Conservation (phyloP, 2,329 filamentous ascomycete genomes). For the Helicocarpus griseus region DNA sequence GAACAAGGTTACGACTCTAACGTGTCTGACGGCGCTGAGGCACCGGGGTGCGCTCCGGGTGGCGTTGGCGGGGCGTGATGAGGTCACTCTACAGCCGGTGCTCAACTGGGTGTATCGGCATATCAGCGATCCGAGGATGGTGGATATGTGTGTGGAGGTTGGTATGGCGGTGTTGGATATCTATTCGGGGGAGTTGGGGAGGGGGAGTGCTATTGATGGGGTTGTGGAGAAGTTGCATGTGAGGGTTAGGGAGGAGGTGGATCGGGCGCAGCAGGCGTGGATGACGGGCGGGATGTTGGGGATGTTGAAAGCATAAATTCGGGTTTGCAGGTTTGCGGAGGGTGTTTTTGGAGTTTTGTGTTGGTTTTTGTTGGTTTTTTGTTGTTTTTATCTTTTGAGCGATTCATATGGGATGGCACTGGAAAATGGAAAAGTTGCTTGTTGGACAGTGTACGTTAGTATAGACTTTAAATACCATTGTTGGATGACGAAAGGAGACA, state of each 20-base stretch:
- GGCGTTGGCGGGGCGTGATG: constrained; percentile 71
- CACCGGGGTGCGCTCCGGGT: constrained; percentile 78
- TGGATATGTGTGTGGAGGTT: constrained; percentile 72
- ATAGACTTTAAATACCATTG: background rate
- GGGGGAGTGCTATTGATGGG: constrained; percentile 61
- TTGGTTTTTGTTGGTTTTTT: background rate
- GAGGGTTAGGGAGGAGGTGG: constrained; percentile 66
- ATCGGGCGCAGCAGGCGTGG: constrained; percentile 72
- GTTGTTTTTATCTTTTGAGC: background rate
- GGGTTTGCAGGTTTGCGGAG: too few species aligned
- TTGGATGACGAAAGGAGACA: background rate
- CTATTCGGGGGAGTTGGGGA: constrained; percentile 70
- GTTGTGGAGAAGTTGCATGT: constrained; percentile 60
- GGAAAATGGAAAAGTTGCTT: too few species aligned
- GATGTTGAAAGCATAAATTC: constrained; percentile 42
- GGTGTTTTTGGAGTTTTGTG: background rate
- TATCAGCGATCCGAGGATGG: constrained; percentile 73
- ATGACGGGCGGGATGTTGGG: constrained; percentile 84
- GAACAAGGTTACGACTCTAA: constrained; percentile 57
- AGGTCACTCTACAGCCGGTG: constrained; percentile 69
- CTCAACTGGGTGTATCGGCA: constrained; percentile 73
- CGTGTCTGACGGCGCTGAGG: constrained; percentile 70
- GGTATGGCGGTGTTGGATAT: constrained; percentile 75
- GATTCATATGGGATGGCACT: background rate
- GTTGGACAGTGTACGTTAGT: background rate